phyloP scores from a whole-genome alignment of 495 filamentous ascomycete genomes.

The Penicillium ochrochloron region DNA sequence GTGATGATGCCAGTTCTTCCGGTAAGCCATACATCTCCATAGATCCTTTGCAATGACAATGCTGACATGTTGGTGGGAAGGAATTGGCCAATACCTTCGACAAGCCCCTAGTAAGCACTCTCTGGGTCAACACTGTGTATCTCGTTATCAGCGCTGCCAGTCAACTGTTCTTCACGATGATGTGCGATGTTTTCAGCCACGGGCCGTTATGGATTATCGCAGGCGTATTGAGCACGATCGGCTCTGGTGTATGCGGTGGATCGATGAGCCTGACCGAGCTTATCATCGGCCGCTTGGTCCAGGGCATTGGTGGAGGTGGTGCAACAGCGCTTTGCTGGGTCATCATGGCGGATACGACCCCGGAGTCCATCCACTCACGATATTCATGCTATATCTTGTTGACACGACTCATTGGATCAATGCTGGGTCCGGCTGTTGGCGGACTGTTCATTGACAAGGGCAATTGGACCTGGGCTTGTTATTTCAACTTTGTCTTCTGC shows the following conservation, averaged over 20 bases:
- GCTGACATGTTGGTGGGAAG: constrained; percentile 24
- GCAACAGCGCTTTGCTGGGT: constrained; percentile 67
- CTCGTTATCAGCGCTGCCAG: constrained; percentile 43
- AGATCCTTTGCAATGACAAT: constrained; percentile 4
- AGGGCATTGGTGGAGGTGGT: constrained; percentile 76
- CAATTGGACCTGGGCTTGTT: constrained; percentile 49
- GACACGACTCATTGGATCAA: constrained; percentile 40
- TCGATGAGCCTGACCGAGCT: constrained; percentile 63
- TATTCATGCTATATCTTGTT: constrained; percentile 46
- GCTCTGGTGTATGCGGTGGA: constrained; percentile 62
- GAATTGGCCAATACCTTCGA: constrained; percentile 34
- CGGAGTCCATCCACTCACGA: constrained; percentile 43
- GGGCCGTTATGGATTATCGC: constrained; percentile 54
- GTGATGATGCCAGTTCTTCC: constrained; percentile 39
- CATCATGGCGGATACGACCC: constrained; percentile 66
- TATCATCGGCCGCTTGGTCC: constrained; percentile 66
- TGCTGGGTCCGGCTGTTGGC: constrained; percentile 44
- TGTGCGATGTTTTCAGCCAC: constrained; percentile 47
- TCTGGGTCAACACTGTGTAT: constrained; percentile 51
- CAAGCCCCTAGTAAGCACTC: constrained; percentile 34
- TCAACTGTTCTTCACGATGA: constrained; percentile 45
- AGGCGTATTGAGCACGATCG: constrained; percentile 58
- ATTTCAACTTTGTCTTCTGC: constrained; percentile 49
- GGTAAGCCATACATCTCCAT: constrained; percentile 13
- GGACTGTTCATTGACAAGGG: constrained; percentile 43